Evolutionary conservation across 2,329 filamentous ascomycete species (phyloP).

Genomic region (Hymenoscyphus infarciens): DNA sequence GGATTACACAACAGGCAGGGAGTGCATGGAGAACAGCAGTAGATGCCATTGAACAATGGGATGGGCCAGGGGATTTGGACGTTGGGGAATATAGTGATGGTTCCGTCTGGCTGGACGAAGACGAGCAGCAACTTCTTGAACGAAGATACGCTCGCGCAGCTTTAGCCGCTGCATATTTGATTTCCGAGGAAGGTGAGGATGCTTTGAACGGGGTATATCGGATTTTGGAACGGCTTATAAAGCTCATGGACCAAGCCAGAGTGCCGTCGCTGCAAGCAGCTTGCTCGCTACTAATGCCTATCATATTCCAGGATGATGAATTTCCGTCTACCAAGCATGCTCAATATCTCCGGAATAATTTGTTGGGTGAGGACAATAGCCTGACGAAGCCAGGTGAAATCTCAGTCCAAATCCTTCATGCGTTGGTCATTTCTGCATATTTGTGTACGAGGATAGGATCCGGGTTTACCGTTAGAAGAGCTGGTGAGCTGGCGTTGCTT

Average conservation of each 20-base stretch:
- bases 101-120: constrained; percentile 55
- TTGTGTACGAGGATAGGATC: constrained; percentile 51
- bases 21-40: constrained; percentile 61
- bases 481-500: constrained; percentile 61
- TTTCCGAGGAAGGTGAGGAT: constrained; percentile 56
- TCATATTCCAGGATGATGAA: constrained; percentile 34
- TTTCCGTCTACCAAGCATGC: constrained; percentile 42
- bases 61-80: constrained; percentile 68
- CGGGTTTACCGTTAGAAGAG: constrained; percentile 48
- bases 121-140: constrained; percentile 57
- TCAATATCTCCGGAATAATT: constrained; percentile 45
- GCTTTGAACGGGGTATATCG: constrained; percentile 58
- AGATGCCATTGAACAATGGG: constrained; percentile 65
- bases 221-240: constrained; percentile 56
- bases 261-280: constrained; percentile 50
- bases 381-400: constrained; percentile 58
- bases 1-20: constrained; percentile 59
- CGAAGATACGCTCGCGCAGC: constrained; percentile 63
- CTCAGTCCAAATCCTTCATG: constrained; percentile 58
- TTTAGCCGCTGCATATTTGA: constrained; percentile 64
- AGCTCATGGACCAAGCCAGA: constrained; percentile 57
- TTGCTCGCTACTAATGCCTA: constrained; percentile 45
- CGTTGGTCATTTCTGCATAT: constrained; percentile 59
- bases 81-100: constrained; percentile 55
- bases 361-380: constrained; percentile 58